phyloP scores from a whole-genome alignment of 2,329 filamentous ascomycete species.

The Eurotiales sp. region DNA sequence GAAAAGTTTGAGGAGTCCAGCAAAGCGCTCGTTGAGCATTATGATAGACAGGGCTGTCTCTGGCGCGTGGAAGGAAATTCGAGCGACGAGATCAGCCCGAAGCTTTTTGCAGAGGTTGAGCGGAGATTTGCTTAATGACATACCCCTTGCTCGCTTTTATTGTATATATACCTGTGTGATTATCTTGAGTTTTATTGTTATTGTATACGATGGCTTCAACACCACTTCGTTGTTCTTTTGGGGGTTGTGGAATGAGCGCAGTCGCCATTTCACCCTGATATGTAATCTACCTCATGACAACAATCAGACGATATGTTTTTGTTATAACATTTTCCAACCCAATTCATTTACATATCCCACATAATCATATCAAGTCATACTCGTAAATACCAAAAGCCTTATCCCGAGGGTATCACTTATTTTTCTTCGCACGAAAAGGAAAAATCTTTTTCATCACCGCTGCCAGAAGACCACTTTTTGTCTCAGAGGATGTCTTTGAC shows the following conservation, averaged over 20 bases:
- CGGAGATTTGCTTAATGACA: constrained; percentile 58
- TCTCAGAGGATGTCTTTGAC: neutral
- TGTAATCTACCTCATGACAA: neutral
- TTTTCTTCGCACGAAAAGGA: neutral
- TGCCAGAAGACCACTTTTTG: constrained; percentile 2
- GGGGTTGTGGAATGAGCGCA: neutral
- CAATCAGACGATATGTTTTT: neutral
- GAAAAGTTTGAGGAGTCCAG: constrained; percentile 85
- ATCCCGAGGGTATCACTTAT: neutral
- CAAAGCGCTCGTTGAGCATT: constrained; percentile 80
- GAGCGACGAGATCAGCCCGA: constrained; percentile 93
- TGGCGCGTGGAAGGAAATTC: constrained; percentile 84
- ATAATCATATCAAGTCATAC: neutral
- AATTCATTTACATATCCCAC: neutral
- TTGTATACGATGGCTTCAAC: neutral
- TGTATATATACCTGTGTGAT: constrained; percentile 10
- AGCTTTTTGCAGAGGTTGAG: constrained; percentile 78
- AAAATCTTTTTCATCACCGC: neutral
- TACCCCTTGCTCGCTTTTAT: constrained; percentile 19
- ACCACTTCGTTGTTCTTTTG: too few species aligned
- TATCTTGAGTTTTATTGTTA: neutral
- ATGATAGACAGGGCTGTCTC: constrained; percentile 75
- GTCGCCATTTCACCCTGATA: neutral
- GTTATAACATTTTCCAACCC: neutral
- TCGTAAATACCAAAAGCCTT: neutral